Base-by-base conservation (phyloP, 805 yeast species). In the Ogataea kodamae region DNA sequence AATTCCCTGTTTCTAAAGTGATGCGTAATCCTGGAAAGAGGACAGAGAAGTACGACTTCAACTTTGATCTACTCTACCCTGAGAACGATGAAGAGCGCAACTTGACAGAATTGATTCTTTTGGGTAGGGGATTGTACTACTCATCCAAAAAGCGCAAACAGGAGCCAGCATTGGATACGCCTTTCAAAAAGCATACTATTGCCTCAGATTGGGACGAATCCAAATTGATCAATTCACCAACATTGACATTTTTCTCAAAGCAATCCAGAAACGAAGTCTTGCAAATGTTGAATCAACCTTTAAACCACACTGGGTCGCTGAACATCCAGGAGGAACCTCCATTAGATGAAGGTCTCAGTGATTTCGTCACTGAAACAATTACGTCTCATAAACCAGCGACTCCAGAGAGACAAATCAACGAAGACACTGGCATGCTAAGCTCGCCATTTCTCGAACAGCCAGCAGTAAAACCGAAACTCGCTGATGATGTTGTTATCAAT, bases 211-310 rank as follows among this genome's bases (percentile, higher is more conserved):
- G 48, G 2, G 35, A 26, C 22, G 49, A 45, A 6, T 41, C 50
- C 16, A 48, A 42, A 27, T 32, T 45, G 18, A 71, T 76, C 3
- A 62, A 67, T 9, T 81, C 94, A 0, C 95, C 94, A 1, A 87
- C 96, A 0, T 70, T 82, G 43, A 88, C 96, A 0, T 61, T 80
- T 50, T 81, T 72, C 52, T 81, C 95, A 1, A 76, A 77, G 31
- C 76, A 78, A 48, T 90, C 95, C 2, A 72, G 77, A 37, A 73
- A 76, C 35, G 96, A 86, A 46, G 79, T 87, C 0, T 64, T 72
- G 42, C 70, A 74, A 10, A 83, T 87, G 87, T 83, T 86, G 54
- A 84, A 81, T 49, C 75, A 71, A 30, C 74, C 75, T 36, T 54
- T 36, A 19, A 21, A 26, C 18, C 64, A 61, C 22, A 60, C 28